Base-by-base conservation (phyloP, 1,139 yeast genomes). In the Pneumocystis murina region DNA sequence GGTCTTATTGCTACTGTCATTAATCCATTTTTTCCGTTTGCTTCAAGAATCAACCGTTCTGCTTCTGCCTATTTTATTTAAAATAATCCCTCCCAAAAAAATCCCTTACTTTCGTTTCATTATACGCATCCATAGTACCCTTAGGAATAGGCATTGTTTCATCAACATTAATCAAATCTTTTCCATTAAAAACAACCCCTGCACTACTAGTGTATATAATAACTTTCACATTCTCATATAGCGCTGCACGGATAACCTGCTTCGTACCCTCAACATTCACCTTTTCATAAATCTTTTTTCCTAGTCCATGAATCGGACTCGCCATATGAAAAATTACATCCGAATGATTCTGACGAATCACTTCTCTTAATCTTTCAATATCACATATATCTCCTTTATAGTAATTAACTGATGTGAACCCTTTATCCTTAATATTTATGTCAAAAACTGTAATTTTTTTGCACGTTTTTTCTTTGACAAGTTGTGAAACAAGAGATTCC, bases 141-240 rank as follows among this genome's bases (percentile, higher is more conserved):
- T 81, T 82, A 0, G 97, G 97, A 69, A 87, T 88, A 33, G 98
- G 97, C 16, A 86, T 76, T n/a, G 65, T 63, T 76, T 94, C 99
- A 74, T 92, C 92, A 0, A 94, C 98, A 73, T 94, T 92, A 70
- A 82, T 82, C 62, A 92, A 80, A 71, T 92, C 96, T 66, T 83
- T 86, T 17, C 99, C 99, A 72, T 92, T 87, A 78, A 92, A 94
- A 57, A 91, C 87, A 35, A 92, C 98, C 68, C 98, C 97, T 0
- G 98, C 97, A 0, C 97, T 89, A 0, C 97, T 90, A 0, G 99
- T 94, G 75, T 91, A 92, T 0, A 94, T 95, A 62, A 94, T 78
- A 0, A 92, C 94, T 65, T 80, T 80, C 2, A 86, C 76, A 71
- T 65, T 67, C 62, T 77, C 70, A 60, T 76, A 77, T 71, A 84